A percentile compares a stretch with the other conserved stretches of the same genome.
These are phyloP conservation scores for Penicillium sp. DNA, from an alignment of 2,329 filamentous ascomycete genomes.

Conservation along the genomic window DNA sequence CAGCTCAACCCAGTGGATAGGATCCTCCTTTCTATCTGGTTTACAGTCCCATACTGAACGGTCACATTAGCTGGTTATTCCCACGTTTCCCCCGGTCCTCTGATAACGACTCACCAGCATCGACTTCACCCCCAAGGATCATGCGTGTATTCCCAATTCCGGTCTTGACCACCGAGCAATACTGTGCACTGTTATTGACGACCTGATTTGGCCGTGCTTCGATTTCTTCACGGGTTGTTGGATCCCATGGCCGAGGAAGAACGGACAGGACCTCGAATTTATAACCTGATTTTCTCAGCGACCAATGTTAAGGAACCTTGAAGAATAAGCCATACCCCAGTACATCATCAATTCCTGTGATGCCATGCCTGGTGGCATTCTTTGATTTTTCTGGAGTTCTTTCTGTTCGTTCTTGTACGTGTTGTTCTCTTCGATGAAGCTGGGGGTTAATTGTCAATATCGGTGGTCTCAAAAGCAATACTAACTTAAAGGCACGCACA, in stretches of 20 bases:
- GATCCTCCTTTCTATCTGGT: conserved; percentile 61
- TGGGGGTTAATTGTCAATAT: conserved; percentile 37
- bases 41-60: conserved; percentile 76
- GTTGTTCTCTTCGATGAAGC: conserved; percentile 92
- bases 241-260: conserved; percentile 71
- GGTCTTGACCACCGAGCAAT: conserved; percentile 90
- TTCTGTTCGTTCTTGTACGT: conserved; percentile 65
- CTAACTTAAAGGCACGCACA: conserved; percentile 42
- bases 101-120: conserved; percentile 62
- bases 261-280: conserved; percentile 91
- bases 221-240: conserved; percentile 72
- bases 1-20: conserved; percentile 89
- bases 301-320: neutral
- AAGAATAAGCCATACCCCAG: conserved; percentile 64
- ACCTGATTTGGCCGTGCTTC: conserved; percentile 68
- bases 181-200: conserved; percentile 89
- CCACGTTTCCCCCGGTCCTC: neutral
- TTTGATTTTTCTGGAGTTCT: conserved; percentile 55
- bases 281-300: conserved; percentile 63
- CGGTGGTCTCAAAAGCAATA: too few species aligned
- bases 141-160: conserved; percentile 74
- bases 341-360: conserved; percentile 83
- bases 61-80: conserved; percentile 1
- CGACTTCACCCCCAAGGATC: conserved; percentile 89
- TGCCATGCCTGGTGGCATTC: conserved; percentile 53